Conservation (phyloP, 1,284 basidiomycete genomes). For the Pholiota adiposa region DNA sequence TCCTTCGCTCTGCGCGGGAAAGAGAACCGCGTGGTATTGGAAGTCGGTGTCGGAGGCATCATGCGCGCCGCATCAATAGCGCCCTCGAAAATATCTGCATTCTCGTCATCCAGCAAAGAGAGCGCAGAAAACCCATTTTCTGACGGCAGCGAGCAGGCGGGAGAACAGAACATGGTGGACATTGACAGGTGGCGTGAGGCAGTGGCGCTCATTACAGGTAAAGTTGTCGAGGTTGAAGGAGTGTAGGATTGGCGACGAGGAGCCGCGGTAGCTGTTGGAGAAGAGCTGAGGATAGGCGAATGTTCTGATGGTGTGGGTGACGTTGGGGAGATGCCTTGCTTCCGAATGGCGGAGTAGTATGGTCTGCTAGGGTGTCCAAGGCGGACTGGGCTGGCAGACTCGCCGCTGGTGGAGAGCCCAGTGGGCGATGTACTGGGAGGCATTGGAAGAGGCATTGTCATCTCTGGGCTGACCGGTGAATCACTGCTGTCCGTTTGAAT, state of each 20-base stretch:
- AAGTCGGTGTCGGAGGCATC: background rate
- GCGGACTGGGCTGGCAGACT: slow-evolving; percentile 37
- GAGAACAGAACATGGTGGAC: slow-evolving; percentile 22
- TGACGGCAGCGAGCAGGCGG: slow-evolving; percentile 8
- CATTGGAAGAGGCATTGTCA: background rate
- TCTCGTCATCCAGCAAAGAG: slow-evolving; percentile 17
- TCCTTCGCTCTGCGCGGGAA: slow-evolving; percentile 8
- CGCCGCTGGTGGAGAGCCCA: background rate
- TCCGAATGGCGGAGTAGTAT: slow-evolving; percentile 66
- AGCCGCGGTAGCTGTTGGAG: background rate
- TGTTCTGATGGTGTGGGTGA: slow-evolving; percentile 12
- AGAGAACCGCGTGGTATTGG: slow-evolving; percentile 13
- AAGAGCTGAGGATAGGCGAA: slow-evolving; percentile 15
- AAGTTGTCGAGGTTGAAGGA: slow-evolving; percentile 5
- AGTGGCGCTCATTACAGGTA: background rate
- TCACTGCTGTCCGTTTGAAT: slow-evolving; percentile 9
- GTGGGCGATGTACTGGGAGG: slow-evolving; percentile 7
- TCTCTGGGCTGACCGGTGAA: slow-evolving; percentile 10
- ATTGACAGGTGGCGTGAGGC: slow-evolving; percentile 24
- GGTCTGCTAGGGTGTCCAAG: slow-evolving; percentile 60
- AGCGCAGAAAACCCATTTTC: slow-evolving; percentile 20
- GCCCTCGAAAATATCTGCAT: background rate
- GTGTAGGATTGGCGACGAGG: slow-evolving; percentile 21
- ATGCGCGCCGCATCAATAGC: slow-evolving; percentile 1
- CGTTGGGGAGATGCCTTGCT: slow-evolving; percentile 36